phyloP scores from a whole-genome alignment of 192 early-diverging fungal species.

The Cladochytrium replicatum region DNA sequence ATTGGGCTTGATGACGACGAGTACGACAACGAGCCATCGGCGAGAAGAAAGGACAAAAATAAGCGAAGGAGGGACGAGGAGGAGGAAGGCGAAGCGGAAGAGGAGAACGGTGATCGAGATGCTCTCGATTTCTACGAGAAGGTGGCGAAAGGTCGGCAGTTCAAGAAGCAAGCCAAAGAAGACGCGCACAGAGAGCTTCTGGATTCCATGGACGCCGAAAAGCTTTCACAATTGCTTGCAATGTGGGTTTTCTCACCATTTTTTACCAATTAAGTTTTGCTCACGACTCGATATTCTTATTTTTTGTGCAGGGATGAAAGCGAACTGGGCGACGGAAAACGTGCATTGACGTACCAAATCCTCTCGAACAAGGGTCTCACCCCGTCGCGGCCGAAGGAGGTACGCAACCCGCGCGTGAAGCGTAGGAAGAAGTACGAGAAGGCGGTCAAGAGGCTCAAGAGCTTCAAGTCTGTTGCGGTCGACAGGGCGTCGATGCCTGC shows the following conservation, averaged over 20 bases:
- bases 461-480: slow-evolving; percentile 56
- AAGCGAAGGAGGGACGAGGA: slow-evolving; percentile 23
- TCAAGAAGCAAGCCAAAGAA: slow-evolving; percentile 31
- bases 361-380: slow-evolving; percentile 93
- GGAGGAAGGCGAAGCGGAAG: slow-evolving; percentile 15
- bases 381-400: slow-evolving; percentile 81
- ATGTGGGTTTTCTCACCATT: not conserved
- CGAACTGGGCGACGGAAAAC: slow-evolving; percentile 52
- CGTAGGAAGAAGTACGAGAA: slow-evolving; percentile 78
- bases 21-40: slow-evolving; percentile 3
- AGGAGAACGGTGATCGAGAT: slow-evolving; percentile 30
- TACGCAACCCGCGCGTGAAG: slow-evolving; percentile 93
- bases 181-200: slow-evolving; percentile 11
- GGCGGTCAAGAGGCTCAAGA: slow-evolving; percentile 82
- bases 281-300: not conserved
- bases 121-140: slow-evolving; percentile 28
- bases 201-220: slow-evolving; percentile 13
- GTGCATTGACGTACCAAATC: slow-evolving; percentile 76
- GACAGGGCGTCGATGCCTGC: slow-evolving; percentile 51
- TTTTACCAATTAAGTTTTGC: too few species aligned
- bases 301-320: slow-evolving; percentile 22
- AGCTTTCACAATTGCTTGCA: not conserved
- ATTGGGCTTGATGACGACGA: not conserved
- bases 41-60: slow-evolving; percentile 13
- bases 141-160: slow-evolving; percentile 25